Evolutionary conservation across 768 basidiomycete species (phyloP).

Genomic region (Tylopilus plumbeoviolaceoides): DNA sequence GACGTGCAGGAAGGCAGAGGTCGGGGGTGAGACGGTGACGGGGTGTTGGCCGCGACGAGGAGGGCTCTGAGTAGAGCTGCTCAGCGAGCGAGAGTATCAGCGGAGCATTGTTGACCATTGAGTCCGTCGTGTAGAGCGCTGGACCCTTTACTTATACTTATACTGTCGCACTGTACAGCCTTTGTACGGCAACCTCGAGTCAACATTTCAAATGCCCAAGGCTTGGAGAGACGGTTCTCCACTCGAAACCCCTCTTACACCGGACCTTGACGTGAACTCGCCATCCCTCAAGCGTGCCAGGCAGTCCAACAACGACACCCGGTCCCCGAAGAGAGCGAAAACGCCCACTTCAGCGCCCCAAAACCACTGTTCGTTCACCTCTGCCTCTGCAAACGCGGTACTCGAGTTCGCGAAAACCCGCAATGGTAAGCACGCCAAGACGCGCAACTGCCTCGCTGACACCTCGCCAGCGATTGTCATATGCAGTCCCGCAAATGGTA

Average conservation of each 20-base stretch:
- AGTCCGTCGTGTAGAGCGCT: too few relatives aligned
- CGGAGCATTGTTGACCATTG: constrained; percentile 52
- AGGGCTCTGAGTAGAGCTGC: constrained; percentile 18
- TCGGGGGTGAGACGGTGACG: constrained; percentile 44
- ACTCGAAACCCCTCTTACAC: background rate
- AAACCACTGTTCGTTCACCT: background rate
- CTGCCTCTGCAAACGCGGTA: constrained; percentile 7
- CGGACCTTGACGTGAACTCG: constrained; percentile 8
- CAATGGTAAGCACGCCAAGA: constrained; percentile 16
- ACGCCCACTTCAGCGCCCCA: background rate
- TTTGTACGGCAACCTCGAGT: too few relatives aligned
- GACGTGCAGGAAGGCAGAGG: constrained; percentile 63
- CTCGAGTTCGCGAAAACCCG: constrained; percentile 18
- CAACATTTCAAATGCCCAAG: constrained; percentile 17
- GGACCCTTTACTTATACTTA: too few relatives aligned
- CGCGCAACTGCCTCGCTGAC: background rate
- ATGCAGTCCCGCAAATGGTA: constrained; percentile 19
- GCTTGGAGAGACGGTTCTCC: constrained; percentile 19
- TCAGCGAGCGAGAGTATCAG: constrained; percentile 29
- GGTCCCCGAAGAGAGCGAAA: constrained; percentile 12
- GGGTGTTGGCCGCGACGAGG: constrained; percentile 19
- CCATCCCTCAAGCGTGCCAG: constrained; percentile 13
- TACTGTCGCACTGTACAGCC: too few relatives aligned
- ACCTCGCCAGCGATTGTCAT: constrained; percentile 17
- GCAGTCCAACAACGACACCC: constrained; percentile 1